Evolutionary conservation across 495 filamentous ascomycete species (phyloP).

Genomic region (Parmelia sp.): DNA sequence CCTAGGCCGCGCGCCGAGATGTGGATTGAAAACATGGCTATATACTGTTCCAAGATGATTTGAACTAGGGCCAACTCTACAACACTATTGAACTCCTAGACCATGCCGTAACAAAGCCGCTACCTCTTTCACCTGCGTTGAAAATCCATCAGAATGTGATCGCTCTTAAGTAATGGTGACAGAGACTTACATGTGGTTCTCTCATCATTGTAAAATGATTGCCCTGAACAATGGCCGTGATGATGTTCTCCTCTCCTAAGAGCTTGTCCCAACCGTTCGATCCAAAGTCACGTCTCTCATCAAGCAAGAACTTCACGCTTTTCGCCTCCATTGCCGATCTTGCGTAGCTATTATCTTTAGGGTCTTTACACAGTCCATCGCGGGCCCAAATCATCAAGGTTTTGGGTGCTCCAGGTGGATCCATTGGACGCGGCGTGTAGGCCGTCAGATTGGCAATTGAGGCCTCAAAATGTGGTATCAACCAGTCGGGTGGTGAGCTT

Average conservation of each 20-base stretch:
- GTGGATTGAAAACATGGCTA: too few relatives aligned
- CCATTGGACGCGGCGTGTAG: slow-evolving; percentile 46
- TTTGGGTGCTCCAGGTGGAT: slow-evolving; percentile 16
- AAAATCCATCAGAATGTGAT: slow-evolving; percentile 2
- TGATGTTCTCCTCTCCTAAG: slow-evolving; percentile 19
- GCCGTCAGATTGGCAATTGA: slow-evolving; percentile 65
- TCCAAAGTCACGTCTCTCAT: slow-evolving; percentile 34
- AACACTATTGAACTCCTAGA: background rate
- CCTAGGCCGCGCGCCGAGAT: too few relatives aligned
- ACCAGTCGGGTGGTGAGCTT: slow-evolving; percentile 54
- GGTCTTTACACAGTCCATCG: slow-evolving; percentile 28
- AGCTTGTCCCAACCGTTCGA: slow-evolving; percentile 31
- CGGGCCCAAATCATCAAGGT: slow-evolving; percentile 32
- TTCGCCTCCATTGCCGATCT: slow-evolving; percentile 27
- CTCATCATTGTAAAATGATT: slow-evolving; percentile 5
- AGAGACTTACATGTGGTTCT: slow-evolving; percentile 10
- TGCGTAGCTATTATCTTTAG: slow-evolving; percentile 22
- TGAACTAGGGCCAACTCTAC: background rate
- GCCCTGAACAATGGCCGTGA: background rate
- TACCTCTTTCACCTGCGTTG: background rate
- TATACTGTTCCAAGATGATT: background rate
- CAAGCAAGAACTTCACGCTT: slow-evolving; percentile 34
- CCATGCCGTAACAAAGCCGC: slow-evolving; percentile 6
- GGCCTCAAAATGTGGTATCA: slow-evolving; percentile 73
- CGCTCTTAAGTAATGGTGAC: background rate